Conservation (phyloP, 2,329 filamentous ascomycete genomes). For the Thielaviopsis cerberus region DNA sequence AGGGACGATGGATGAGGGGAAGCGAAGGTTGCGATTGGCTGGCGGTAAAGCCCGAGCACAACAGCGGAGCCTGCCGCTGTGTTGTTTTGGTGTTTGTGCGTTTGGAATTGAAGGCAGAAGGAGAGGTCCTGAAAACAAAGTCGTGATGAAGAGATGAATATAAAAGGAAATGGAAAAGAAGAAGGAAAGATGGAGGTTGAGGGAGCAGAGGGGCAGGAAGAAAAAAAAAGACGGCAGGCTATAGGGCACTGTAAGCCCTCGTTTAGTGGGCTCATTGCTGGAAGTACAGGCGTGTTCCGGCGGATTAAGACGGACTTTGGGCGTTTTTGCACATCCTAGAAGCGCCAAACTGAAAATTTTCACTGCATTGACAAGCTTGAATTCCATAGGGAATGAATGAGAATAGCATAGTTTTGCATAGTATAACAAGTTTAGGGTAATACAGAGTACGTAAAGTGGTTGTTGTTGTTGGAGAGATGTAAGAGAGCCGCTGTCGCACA, state of each 20-base stretch:
- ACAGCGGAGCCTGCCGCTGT: not conserved
- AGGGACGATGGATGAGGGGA: not conserved
- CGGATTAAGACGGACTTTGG: slow-evolving; percentile 8
- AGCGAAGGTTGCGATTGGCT: not conserved
- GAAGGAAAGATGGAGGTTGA: not conserved
- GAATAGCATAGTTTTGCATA: too few species aligned
- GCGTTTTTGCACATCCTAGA: too few species aligned
- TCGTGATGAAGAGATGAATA: not conserved
- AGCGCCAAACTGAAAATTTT: too few species aligned
- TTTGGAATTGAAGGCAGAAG: not conserved
- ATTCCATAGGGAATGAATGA: too few species aligned
- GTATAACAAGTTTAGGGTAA: too few species aligned
- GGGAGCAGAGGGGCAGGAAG: not conserved
- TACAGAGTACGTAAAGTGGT: too few species aligned
- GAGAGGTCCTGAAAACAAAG: not conserved
- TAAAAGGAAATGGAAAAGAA: not conserved
- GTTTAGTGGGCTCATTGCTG: not conserved
- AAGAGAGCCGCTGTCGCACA: too few species aligned
- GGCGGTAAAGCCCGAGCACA: not conserved
- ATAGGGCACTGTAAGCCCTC: not conserved
- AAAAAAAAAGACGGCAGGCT: not conserved
- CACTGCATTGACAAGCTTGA: too few species aligned
- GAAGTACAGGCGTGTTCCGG: slow-evolving; percentile 1
- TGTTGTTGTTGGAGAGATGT: too few species aligned
- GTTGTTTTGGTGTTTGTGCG: not conserved